Evolutionary conservation across 345 rosid genomes (phyloP).

Genomic region (Gossypium rotundifolium): DNA sequence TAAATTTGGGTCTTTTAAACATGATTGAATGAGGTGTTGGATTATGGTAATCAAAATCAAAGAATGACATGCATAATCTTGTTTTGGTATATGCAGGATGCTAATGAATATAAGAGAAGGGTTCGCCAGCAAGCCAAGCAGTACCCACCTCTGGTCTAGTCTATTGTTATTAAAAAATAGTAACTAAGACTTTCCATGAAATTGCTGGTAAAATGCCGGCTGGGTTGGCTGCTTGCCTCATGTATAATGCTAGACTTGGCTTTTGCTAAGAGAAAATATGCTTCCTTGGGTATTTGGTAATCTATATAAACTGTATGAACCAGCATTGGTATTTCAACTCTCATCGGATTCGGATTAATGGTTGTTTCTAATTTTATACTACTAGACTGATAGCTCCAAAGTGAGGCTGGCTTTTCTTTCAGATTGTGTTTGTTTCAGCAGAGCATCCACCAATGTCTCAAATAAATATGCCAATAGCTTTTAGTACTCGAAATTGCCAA

Average conservation of each 20-base stretch:
- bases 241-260: conserved; percentile 28
- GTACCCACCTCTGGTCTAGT: conserved; percentile 64
- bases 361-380: conserved; percentile 1
- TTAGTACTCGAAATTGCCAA: too few species aligned
- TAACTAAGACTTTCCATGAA: background rate
- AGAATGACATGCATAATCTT: background rate
- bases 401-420: background rate
- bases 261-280: conserved; percentile 13
- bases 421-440: background rate
- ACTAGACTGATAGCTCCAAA: background rate
- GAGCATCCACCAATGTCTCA: too few species aligned
- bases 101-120: conserved; percentile 74
- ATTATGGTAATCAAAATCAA: background rate
- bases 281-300: conserved; percentile 17
- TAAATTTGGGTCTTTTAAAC: background rate
- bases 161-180: conserved; percentile 16
- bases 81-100: conserved; percentile 46
- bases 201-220: conserved; percentile 13
- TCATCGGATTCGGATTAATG: background rate
- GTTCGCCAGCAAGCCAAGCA: conserved; percentile 86
- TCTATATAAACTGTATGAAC: conserved; percentile 16
- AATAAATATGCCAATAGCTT: too few species aligned
- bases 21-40: background rate
- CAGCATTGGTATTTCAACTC: conserved; percentile 5
- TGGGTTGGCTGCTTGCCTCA: background rate